Evolutionary conservation across 495 filamentous ascomycete species (phyloP), one percentile per base, ranked within the genome.

Genomic region (Trichocladium antarcticum): DNA sequence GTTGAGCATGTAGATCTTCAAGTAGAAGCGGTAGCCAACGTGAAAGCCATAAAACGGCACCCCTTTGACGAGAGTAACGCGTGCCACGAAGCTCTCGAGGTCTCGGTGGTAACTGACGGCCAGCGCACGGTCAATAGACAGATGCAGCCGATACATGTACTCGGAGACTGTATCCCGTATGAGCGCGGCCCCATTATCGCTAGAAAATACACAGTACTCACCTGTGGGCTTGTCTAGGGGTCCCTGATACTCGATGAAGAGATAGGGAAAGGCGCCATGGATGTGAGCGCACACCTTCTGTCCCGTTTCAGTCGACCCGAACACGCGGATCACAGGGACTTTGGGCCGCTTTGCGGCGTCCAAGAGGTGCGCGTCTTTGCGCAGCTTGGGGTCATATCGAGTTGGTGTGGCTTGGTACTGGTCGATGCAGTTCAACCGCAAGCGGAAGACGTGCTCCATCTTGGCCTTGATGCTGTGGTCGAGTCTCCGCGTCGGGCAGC

Each of bases 221-320:
- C 88, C 81, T 51, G 79, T 75, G 43, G 83, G 76, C 28, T 73
- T 66, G 8, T 73, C 74, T 40, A 93, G 64, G 38, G 76, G 76
- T 27, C 84, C 85, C 29, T 77, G 73, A 65, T 98, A 97, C 65
- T 92, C 79, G 52, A 98, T 71, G 62, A 86, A 97, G 9, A 98
- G 71, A 62, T 98, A 98, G 5, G 93, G 92, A 59, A 97, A 88
- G 24, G 82, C 90, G 51, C 93, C 92, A 63, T 98, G 92, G 38
- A 98, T 80, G 74, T 98, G 92, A 19, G 87, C 88, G 68, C 92
- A 97, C 14, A 97, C 86, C 54, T 89, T 94, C 64, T 98, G 90
- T 1, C 93, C 93, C 0, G 88, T 86, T 64, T 96, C 93, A 2
- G 92, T 95, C 5, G 88, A 81, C 0, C 92, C 93, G 64, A 96